Base-by-base conservation (phyloP, 768 basidiomycete species). In the Polyporus arcularius region DNA sequence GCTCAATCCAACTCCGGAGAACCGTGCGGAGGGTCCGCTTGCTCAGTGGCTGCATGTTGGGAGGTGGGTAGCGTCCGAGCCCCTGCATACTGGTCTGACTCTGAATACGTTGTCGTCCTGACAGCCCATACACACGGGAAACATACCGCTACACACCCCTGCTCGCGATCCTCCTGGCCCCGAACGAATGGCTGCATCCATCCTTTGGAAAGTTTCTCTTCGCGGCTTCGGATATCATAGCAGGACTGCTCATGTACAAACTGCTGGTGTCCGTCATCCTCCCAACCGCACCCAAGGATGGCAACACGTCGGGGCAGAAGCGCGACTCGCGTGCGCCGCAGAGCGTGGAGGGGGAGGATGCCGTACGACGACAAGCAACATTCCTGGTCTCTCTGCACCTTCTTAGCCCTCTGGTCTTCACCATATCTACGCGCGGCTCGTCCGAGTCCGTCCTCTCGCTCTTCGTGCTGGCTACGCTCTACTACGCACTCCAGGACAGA, bases 121-220 rank as follows among this genome's bases (percentile, higher is more conserved):
- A 68, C 31, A 98, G 93, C 70, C 97, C 97, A 8, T 99, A 98
- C 72, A 82, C 80, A 11, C 83, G 97, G 42, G 85, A 90, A 66
- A 99, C 97, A 0, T 99, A 96, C 72, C 90, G 97, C 18, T 99
- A 99, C 73, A 98, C 97, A 0, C 97, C 97, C 7, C 76, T 99
- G 35, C 82, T 99, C 12, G 92, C 97, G 3, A 72, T 93, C 3
- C 73, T 97, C 15, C 76, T 98, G 30, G 78, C 87, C 3, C 95
- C 96, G 10, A 96, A 94, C 70, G 81, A 80, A 62, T 81, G 88
- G 77, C 64, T 95, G 11, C 92, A 94, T 64, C 86, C 89, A 3
- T 85, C 91, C 4, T 94, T 96, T 68, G 96, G 97, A 57, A 98
- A 98, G 80, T 84, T 90, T 65, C 71, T 97, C 40, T 97, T 99